phyloP scores from a whole-genome alignment of 2,329 filamentous ascomycete genomes.

The Pseudofabraea citricarpa region DNA sequence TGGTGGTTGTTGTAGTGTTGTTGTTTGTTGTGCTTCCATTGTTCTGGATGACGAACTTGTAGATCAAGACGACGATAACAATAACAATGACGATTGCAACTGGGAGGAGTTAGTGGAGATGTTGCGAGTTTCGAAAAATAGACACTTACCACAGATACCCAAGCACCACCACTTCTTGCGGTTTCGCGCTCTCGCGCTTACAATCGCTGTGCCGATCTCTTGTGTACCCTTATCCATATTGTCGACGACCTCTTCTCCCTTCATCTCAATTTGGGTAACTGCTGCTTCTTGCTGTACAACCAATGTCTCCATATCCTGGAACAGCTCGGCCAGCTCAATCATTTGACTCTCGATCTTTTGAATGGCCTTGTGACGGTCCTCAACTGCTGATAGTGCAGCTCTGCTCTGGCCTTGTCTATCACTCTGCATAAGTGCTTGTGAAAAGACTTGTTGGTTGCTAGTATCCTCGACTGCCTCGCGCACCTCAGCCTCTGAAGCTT shows the following conservation, averaged over 20 bases:
- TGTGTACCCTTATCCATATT: constrained; percentile 83
- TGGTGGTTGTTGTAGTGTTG: constrained; percentile 6
- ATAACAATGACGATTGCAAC: constrained; percentile 50
- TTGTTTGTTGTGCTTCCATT: constrained; percentile 4
- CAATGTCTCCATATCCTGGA: constrained; percentile 82
- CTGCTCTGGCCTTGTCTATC: constrained; percentile 78
- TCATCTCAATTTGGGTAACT: constrained; percentile 77
- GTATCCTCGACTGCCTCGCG: constrained; percentile 70
- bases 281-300: constrained; percentile 82
- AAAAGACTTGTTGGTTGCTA: constrained; percentile 72
- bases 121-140: no score
- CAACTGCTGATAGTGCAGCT: constrained; percentile 72
- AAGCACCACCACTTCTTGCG: constrained; percentile 96
- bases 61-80: constrained; percentile 40
- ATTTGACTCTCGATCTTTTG: constrained; percentile 90
- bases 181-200: constrained; percentile 71
- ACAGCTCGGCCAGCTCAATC: constrained; percentile 79
- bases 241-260: constrained; percentile 78
- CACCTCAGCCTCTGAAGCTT: constrained; percentile 75
- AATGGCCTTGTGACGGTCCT: constrained; percentile 79
- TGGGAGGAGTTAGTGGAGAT: no score
- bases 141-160: constrained; percentile 56
- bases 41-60: constrained; percentile 37
- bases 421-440: constrained; percentile 77
- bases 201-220: constrained; percentile 76